A percentile compares a stretch with the other conserved stretches of the same genome.
Conservation (phyloP, 1,139 yeast genomes). For the Kodamaea ohmeri region DNA sequence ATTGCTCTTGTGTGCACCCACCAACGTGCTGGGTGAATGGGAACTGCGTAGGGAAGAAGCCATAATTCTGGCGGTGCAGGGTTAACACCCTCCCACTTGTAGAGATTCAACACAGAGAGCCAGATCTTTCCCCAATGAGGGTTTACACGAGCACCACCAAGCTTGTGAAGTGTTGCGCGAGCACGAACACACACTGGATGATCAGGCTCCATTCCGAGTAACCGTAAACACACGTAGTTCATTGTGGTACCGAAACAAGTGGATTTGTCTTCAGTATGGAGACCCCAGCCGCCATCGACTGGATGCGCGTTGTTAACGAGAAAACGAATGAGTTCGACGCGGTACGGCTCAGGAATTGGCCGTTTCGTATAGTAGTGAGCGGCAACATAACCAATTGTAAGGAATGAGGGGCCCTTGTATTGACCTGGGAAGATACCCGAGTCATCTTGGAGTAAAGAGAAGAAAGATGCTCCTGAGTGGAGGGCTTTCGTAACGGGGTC, state of each 20-base stretch:
- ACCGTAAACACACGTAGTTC: conserved; percentile 74
- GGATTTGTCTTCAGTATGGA: conserved; percentile 86
- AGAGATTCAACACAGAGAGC: conserved; percentile 75
- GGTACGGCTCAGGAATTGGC: conserved; percentile 64
- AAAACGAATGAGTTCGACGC: conserved; percentile 74
- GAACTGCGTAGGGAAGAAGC: conserved; percentile 76
- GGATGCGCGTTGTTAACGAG: conserved; percentile 90
- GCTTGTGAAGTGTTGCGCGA: conserved; percentile 57
- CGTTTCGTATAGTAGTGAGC: conserved; percentile 69
- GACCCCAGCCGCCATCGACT: conserved; percentile 99
- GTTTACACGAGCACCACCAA: conserved; percentile 86
- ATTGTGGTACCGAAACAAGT: conserved; percentile 94
- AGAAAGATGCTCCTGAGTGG: conserved; percentile 70
- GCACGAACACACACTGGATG: conserved; percentile 86
- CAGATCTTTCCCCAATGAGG: conserved; percentile 99
- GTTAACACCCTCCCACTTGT: conserved; percentile 95
- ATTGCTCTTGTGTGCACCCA: conserved; percentile 99
- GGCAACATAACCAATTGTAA: conserved; percentile 85
- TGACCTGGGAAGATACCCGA: conserved; percentile 88
- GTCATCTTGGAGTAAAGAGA: conserved; percentile 66
- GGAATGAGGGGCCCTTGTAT: conserved; percentile 97
- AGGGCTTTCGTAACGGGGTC: conserved; percentile 62
- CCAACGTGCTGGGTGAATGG: conserved; percentile 95
- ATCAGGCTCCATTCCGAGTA: conserved; percentile 68
- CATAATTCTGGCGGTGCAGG: conserved; percentile 98